Evolutionary conservation across 1,139 yeast species (phyloP).

Genomic region (Pichia inconspicua): DNA sequence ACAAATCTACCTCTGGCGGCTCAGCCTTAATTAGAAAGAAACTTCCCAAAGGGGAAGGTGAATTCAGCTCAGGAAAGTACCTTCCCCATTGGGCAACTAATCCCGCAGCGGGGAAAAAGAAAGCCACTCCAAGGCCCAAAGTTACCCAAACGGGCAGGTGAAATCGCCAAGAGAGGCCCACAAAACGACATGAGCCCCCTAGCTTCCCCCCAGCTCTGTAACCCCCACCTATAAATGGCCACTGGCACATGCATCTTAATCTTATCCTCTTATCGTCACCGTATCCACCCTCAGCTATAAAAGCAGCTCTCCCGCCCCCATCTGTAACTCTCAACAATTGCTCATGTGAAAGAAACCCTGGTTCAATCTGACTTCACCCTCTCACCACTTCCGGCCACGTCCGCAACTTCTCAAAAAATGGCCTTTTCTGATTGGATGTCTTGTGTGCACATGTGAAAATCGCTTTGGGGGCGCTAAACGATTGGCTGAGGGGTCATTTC

Average conservation of each 20-base stretch:
- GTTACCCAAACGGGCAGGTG: slow-evolving; percentile 1
- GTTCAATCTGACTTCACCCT: too few relatives aligned
- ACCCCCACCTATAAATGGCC: too few relatives aligned
- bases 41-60: neutral
- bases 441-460: neutral
- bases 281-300: neutral
- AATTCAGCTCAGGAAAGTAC: neutral
- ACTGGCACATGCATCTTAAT: neutral
- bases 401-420: neutral
- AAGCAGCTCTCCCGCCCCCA: neutral
- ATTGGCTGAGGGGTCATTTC: neutral
- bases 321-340: too few relatives aligned
- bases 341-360: neutral
- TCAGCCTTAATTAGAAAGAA: neutral
- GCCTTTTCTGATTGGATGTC: neutral
- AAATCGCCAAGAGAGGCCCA: too few relatives aligned
- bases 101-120: too few relatives aligned
- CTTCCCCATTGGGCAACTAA: neutral
- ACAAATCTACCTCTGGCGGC: too few relatives aligned
- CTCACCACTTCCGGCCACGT: neutral
- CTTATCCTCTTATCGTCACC: neutral
- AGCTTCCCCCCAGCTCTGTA: too few relatives aligned
- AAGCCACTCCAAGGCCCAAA: too few relatives aligned
- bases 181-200: too few relatives aligned
- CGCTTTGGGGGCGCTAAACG: neutral